Conservation (phyloP, 2,329 filamentous ascomycete species). For the Fusarium proliferatum region DNA sequence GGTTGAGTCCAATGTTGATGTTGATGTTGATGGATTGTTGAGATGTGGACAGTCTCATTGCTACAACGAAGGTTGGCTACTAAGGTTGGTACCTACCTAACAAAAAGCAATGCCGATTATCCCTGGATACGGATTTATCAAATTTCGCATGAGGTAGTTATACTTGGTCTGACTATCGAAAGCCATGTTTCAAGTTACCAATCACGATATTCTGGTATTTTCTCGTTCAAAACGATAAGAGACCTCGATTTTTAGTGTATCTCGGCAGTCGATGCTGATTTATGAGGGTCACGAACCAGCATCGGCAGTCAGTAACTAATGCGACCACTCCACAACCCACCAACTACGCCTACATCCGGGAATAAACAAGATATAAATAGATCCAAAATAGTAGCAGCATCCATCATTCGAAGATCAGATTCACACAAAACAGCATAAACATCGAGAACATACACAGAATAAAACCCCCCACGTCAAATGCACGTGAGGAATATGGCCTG, state of each 20-base stretch:
- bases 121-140: background rate
- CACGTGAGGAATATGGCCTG: slow-evolving; percentile 41
- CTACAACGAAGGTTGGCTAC: background rate
- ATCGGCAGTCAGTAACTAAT: background rate
- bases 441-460: background rate
- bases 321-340: background rate
- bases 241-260: background rate
- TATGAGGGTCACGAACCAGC: background rate
- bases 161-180: background rate
- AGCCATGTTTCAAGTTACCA: background rate
- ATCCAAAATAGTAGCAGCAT: background rate
- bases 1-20: background rate
- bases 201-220: background rate
- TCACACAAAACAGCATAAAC: background rate
- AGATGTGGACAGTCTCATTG: background rate
- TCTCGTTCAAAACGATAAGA: background rate
- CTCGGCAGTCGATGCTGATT: background rate
- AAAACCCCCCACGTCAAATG: slow-evolving; percentile 28
- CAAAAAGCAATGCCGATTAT: background rate
- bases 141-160: background rate
- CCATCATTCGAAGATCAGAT: background rate
- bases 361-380: slow-evolving; percentile 13
- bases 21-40: background rate
- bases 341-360: background rate
- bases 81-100: background rate